Evolutionary conservation across 2,329 filamentous ascomycete species (phyloP).

Genomic region (Venturia oleaginea): DNA sequence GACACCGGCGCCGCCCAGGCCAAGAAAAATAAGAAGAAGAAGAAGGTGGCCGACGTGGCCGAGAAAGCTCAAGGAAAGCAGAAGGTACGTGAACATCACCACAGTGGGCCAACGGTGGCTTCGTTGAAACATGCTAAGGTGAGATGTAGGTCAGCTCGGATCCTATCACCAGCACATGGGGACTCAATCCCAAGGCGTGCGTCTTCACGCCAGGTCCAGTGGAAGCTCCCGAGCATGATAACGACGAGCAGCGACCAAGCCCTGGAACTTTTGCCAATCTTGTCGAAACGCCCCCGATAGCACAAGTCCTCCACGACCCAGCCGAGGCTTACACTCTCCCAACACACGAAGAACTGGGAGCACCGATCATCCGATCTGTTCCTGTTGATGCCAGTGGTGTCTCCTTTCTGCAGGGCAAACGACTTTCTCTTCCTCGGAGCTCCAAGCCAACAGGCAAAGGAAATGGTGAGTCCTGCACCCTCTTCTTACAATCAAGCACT

Average conservation of each 20-base stretch:
- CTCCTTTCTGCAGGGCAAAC: neutral
- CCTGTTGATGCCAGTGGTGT: neutral
- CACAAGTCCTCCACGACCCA: neutral
- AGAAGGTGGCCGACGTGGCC: neutral
- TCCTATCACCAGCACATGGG: neutral
- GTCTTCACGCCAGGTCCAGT: neutral
- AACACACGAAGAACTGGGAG: neutral
- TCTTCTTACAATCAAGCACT: no score
- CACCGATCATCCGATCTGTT: neutral
- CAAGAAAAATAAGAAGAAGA: constrained; percentile 3
- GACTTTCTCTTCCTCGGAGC: neutral
- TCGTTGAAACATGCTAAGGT: neutral
- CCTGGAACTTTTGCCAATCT: neutral
- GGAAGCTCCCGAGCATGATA: neutral
- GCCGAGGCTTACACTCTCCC: neutral
- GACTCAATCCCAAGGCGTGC: neutral
- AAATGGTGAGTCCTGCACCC: no score
- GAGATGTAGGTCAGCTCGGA: neutral
- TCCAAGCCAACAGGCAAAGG: neutral
- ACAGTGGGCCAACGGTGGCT: no score
- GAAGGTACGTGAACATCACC: neutral
- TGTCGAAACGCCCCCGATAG: neutral
- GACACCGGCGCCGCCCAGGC: neutral
- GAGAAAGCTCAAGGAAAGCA: neutral
- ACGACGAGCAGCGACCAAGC: neutral